Percentiles rank a stretch among this genome's conserved stretches.
Conservation (phyloP, 495 filamentous ascomycete species). For the Aspergillus cristatus region DNA sequence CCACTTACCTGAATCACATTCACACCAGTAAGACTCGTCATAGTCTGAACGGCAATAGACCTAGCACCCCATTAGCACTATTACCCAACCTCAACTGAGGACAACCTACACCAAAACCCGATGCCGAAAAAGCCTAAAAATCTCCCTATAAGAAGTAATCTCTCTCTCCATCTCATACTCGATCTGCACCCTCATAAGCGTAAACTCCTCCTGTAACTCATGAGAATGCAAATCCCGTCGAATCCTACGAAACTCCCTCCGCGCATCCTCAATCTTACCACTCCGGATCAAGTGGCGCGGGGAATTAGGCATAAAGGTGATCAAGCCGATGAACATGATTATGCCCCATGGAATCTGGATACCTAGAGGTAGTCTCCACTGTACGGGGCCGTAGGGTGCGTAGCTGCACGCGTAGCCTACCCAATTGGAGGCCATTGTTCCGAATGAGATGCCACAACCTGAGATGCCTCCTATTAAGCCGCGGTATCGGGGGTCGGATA, state of each 20-base stretch:
- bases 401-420: slow-evolving; percentile 49
- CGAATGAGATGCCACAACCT: slow-evolving; percentile 49
- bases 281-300: slow-evolving; percentile 46
- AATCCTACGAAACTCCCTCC: slow-evolving; percentile 39
- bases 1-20: slow-evolving; percentile 43
- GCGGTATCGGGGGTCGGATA: slow-evolving; percentile 42
- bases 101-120: slow-evolving; percentile 38
- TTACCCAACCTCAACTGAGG: not conserved
- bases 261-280: slow-evolving; percentile 43
- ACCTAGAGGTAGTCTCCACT: slow-evolving; percentile 49
- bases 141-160: slow-evolving; percentile 42
- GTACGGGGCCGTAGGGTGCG: slow-evolving; percentile 42
- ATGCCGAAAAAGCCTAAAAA: slow-evolving; percentile 42
- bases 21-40: slow-evolving; percentile 48
- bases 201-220: slow-evolving; percentile 46
- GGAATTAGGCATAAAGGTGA: slow-evolving; percentile 52
- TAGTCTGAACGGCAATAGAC: slow-evolving; percentile 50
- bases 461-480: slow-evolving; percentile 52
- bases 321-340: slow-evolving; percentile 45
- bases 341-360: slow-evolving; percentile 53
- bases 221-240: slow-evolving; percentile 37
- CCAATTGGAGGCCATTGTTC: slow-evolving; percentile 51
- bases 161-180: slow-evolving; percentile 52
- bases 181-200: slow-evolving; percentile 47
- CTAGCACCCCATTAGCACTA: slow-evolving; percentile 8